Conservation (phyloP, 1,284 basidiomycete genomes). For the Quambalaria eucalypti region DNA sequence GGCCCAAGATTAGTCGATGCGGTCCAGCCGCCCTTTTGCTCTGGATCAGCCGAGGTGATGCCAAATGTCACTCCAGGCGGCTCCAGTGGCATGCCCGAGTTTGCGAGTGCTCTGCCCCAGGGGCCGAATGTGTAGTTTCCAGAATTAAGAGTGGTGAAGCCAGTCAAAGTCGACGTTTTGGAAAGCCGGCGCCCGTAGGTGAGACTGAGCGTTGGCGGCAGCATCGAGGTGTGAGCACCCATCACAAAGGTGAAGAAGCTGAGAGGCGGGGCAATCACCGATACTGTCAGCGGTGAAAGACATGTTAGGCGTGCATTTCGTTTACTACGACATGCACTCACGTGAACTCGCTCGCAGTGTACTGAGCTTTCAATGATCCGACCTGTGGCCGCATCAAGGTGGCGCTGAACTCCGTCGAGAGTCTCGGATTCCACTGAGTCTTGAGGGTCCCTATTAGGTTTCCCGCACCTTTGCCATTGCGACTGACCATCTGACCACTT, state of each 20-base stretch:
- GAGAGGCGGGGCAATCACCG: too few relatives aligned
- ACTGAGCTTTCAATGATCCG: constrained; percentile 49
- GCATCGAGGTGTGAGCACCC: constrained; percentile 41
- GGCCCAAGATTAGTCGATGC: constrained; percentile 20
- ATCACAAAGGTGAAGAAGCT: constrained; percentile 18
- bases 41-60: constrained; percentile 24
- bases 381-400: constrained; percentile 50
- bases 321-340: constrained; percentile 30
- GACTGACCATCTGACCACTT: constrained; percentile 47
- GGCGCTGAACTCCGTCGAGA: constrained; percentile 47
- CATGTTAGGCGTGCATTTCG: too few relatives aligned
- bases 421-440: constrained; percentile 58
- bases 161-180: constrained; percentile 23
- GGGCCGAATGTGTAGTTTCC: constrained; percentile 49
- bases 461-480: constrained; percentile 49
- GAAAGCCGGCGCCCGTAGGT: constrained; percentile 50
- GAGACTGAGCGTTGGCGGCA: constrained; percentile 48
- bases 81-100: constrained; percentile 16
- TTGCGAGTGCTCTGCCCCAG: constrained; percentile 45
- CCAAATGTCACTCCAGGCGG: constrained; percentile 30
- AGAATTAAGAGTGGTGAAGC: constrained; percentile 44
- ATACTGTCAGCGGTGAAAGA: too few relatives aligned
- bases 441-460: constrained; percentile 57
- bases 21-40: constrained; percentile 32
- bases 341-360: constrained; percentile 49